Evolutionary conservation across 306 rosid species (phyloP).

Genomic region (Prunus salicina): DNA sequence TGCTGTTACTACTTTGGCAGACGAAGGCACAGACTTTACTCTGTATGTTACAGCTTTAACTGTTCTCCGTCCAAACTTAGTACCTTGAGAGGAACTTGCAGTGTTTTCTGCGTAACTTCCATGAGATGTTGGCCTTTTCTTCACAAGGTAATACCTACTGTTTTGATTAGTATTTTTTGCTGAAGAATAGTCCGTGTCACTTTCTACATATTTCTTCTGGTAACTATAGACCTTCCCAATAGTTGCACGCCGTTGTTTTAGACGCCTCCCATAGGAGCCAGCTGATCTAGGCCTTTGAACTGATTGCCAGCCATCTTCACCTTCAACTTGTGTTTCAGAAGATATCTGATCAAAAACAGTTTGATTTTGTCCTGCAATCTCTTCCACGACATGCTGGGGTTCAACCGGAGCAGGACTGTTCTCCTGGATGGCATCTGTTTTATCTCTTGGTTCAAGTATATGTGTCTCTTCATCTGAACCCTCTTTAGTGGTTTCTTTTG

Average conservation of each 20-base stretch:
- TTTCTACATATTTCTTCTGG: conserved; percentile 75
- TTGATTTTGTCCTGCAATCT: conserved; percentile 47
- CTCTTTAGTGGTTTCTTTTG: conserved; percentile 70
- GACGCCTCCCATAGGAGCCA: conserved; percentile 64
- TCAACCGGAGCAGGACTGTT: conserved; percentile 46
- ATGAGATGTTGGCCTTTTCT: conserved; percentile 71
- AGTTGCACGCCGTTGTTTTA: conserved; percentile 81
- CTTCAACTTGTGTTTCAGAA: conserved; percentile 73
- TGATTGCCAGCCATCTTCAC: conserved; percentile 94
- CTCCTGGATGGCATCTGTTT: conserved; percentile 53
- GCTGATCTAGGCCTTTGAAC: conserved; percentile 96
- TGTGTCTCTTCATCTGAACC: conserved; percentile 66
- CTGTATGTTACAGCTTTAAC: conserved; percentile 76
- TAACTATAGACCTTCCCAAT: conserved; percentile 70
- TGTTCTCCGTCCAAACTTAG: conserved; percentile 77
- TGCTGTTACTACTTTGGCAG: conserved; percentile 41
- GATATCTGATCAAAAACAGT: conserved; percentile 31
- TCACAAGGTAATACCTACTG: conserved; percentile 61
- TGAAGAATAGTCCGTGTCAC: conserved; percentile 44
- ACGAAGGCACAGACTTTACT: conserved; percentile 70
- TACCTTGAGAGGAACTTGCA: conserved; percentile 59
- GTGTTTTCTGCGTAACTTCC: conserved; percentile 59
- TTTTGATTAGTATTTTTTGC: conserved; percentile 52
- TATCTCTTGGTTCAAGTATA: conserved; percentile 37
- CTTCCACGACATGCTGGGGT: conserved; percentile 44